Percentiles rank a stretch among this genome's conserved stretches.
phyloP scores from a whole-genome alignment of 2,329 filamentous ascomycete genomes.

The Thelonectria olida region DNA sequence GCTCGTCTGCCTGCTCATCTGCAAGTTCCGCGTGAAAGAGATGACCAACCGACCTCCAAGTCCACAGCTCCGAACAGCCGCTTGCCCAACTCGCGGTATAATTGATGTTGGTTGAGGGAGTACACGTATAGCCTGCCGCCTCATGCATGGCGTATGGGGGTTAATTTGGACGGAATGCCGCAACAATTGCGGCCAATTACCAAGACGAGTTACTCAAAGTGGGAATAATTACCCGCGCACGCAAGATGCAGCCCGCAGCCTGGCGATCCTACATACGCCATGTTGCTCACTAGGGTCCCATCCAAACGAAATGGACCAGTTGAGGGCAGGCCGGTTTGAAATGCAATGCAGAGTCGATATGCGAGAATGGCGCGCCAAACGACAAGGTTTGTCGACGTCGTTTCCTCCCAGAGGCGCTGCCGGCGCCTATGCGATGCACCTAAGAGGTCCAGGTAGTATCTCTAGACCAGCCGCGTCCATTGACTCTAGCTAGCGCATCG shows the following conservation, averaged over 20 bases:
- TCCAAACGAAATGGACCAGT: constrained; percentile 19
- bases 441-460: constrained; percentile 12
- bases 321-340: constrained; percentile 25
- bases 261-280: constrained; percentile 27
- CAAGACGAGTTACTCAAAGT: constrained; percentile 24
- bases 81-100: background rate
- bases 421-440: constrained; percentile 40
- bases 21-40: background rate
- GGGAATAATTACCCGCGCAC: constrained; percentile 28
- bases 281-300: constrained; percentile 23
- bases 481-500: constrained; percentile 4
- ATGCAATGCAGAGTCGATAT: constrained; percentile 26
- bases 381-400: constrained; percentile 15
- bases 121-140: background rate
- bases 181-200: background rate
- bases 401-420: constrained; percentile 20
- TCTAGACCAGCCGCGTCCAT: constrained; percentile 9
- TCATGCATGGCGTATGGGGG: background rate
- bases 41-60: background rate
- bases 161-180: background rate
- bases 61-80: background rate
- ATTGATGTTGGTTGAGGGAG: background rate
- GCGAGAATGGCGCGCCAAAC: constrained; percentile 29
- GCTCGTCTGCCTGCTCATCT: background rate
- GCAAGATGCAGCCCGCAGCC: constrained; percentile 19